Percentiles rank a stretch among this genome's conserved stretches.
Conservation (phyloP, 345 rosid genomes). For the Rhodomyrtus tomentosa region DNA sequence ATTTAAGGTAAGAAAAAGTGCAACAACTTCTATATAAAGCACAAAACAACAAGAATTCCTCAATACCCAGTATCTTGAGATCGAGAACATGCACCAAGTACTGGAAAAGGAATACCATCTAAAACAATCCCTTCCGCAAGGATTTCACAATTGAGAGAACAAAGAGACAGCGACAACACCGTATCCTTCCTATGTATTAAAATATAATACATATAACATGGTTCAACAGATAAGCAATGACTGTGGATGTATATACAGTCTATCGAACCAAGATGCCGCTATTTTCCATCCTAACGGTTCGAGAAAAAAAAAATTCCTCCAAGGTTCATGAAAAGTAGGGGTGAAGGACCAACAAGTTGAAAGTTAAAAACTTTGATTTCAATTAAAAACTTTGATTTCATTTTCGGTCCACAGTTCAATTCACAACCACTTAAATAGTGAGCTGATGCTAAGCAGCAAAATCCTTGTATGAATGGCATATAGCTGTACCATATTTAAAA, state of each 20-base stretch:
- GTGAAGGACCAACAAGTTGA: not conserved
- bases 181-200: not conserved
- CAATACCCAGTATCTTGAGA: not conserved
- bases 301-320: not conserved
- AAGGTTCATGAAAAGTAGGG: not conserved
- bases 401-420: not conserved
- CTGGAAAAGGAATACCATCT: not conserved
- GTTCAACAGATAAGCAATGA: not conserved
- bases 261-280: not conserved
- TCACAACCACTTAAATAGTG: not conserved
- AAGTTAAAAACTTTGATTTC: not conserved
- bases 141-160: not conserved
- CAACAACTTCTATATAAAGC: not conserved
- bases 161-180: not conserved
- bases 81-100: not conserved
- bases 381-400: not conserved
- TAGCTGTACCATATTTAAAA: not conserved
- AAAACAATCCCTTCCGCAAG: not conserved
- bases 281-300: not conserved
- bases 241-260: not conserved
- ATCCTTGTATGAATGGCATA: not conserved
- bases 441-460: not conserved
- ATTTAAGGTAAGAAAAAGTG: not conserved
- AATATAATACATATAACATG: not conserved
- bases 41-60: not conserved